Conservation (phyloP, 768 basidiomycete genomes). For the Phlebiopsis gigantea region DNA sequence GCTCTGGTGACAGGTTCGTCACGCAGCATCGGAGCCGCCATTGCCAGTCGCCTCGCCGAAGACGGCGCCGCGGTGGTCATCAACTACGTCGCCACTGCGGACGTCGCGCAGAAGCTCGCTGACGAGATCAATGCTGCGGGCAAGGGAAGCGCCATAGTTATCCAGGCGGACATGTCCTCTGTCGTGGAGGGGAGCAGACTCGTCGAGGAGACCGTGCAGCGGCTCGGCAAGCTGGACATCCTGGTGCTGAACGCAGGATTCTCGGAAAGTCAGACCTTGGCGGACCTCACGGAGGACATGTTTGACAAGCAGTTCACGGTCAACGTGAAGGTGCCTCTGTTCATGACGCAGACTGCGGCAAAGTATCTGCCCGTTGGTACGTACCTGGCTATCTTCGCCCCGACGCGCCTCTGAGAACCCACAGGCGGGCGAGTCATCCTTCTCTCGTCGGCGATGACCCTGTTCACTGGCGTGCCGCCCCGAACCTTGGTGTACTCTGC, state of each 20-base stretch:
- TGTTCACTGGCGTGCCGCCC: slow-evolving; percentile 34
- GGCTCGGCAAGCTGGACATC: not conserved
- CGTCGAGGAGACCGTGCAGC: not conserved
- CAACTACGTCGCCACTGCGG: slow-evolving; percentile 16
- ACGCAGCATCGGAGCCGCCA: slow-evolving; percentile 22
- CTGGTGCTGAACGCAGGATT: slow-evolving; percentile 22
- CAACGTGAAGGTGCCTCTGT: slow-evolving; percentile 51
- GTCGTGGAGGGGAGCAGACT: too few relatives aligned
- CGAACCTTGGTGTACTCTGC: slow-evolving; percentile 44
- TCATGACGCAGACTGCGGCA: slow-evolving; percentile 37
- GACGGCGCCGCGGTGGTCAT: slow-evolving; percentile 27
- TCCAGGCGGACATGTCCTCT: slow-evolving; percentile 17
- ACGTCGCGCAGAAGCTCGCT: slow-evolving; percentile 14
- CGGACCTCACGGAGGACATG: slow-evolving; percentile 2
- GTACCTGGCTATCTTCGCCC: too few relatives aligned
- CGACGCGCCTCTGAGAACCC: not conserved
- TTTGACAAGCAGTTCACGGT: slow-evolving; percentile 42
- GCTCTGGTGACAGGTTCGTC: slow-evolving; percentile 25
- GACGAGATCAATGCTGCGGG: slow-evolving; percentile 13
- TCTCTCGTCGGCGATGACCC: slow-evolving; percentile 44
- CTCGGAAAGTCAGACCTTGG: not conserved
- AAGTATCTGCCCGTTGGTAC: slow-evolving; percentile 36
- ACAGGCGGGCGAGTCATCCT: slow-evolving; percentile 48
- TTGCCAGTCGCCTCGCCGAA: slow-evolving; percentile 23
- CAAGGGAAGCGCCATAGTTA: slow-evolving; percentile 13